Evolutionary conservation across 768 basidiomycete genomes (phyloP).

Genomic region (Boletus sp.): DNA sequence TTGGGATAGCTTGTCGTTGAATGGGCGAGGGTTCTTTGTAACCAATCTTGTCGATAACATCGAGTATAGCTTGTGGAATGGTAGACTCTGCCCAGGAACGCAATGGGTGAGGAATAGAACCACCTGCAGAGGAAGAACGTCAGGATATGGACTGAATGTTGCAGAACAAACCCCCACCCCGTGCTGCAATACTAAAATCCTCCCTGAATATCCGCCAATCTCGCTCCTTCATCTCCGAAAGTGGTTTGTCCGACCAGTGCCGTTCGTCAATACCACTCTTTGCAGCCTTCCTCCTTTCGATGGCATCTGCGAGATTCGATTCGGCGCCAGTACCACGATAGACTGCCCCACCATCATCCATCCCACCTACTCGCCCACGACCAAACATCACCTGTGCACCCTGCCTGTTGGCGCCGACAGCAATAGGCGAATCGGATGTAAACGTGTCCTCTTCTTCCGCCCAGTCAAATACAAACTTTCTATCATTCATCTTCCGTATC

Average conservation of each 20-base stretch:
- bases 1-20: constrained; percentile 98
- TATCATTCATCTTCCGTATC: constrained; percentile 91
- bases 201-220: constrained; percentile 99
- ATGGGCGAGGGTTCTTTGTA: constrained; percentile 98
- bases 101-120: constrained; percentile 88
- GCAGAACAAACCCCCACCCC: constrained; percentile 50
- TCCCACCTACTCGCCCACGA: constrained; percentile 76
- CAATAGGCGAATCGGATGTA: constrained; percentile 68
- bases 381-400: constrained; percentile 90
- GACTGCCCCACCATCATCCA: constrained; percentile 67
- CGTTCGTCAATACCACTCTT: constrained; percentile 86
- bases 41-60: constrained; percentile 85
- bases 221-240: constrained; percentile 90
- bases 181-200: constrained; percentile 93
- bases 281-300: constrained; percentile 79
- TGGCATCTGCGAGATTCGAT: constrained; percentile 66
- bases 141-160: neutral
- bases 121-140: constrained; percentile 49
- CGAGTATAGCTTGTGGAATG: constrained; percentile 76
- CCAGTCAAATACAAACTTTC: constrained; percentile 99
- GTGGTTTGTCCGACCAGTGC: constrained; percentile 95
- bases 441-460: constrained; percentile 95
- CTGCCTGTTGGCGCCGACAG: constrained; percentile 67
- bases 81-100: constrained; percentile 88
- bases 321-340: constrained; percentile 38